Evolutionary conservation across 2,329 filamentous ascomycete genomes (phyloP).

Genomic region (Xylaria sp.): DNA sequence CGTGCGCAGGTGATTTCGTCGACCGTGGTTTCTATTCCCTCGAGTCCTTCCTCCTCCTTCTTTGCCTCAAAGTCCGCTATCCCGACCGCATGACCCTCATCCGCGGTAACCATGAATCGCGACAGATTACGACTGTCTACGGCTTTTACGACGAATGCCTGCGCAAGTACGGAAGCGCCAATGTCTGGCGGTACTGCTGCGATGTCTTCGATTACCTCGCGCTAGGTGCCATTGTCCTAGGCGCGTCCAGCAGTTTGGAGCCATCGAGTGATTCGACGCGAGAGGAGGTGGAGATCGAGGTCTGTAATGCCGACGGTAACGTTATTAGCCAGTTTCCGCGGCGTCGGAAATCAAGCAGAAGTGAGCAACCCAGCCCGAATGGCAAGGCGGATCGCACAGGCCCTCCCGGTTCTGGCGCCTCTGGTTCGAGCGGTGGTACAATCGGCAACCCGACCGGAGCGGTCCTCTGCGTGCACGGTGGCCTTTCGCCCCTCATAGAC

Average conservation of each 20-base stretch:
- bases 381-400: constrained; percentile 53
- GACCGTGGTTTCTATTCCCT: constrained; percentile 97
- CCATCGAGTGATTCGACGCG: constrained; percentile 42
- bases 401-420: constrained; percentile 73
- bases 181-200: constrained; percentile 95
- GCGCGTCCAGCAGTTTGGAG: constrained; percentile 64
- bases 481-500: constrained; percentile 84
- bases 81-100: constrained; percentile 96
- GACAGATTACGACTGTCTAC: constrained; percentile 95
- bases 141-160: constrained; percentile 98
- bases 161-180: constrained; percentile 91
- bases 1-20: constrained; percentile 77
- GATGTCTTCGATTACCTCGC: constrained; percentile 97
- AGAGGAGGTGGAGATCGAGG: constrained; percentile 79
- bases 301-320: constrained; percentile 77
- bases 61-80: constrained; percentile 95
- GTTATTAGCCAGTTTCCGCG: constrained; percentile 67
- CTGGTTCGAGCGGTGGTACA: constrained; percentile 60
- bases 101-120: constrained; percentile 89
- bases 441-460: constrained; percentile 68
- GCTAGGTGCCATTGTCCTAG: constrained; percentile 83
- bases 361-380: constrained; percentile 30
- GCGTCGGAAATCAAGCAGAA: constrained; percentile 24
- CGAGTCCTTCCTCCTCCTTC: constrained; percentile 89
- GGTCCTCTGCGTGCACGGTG: constrained; percentile 92